These are phyloP conservation scores for Peziza echinospora DNA, from an alignment of 495 filamentous ascomycete species.

Conservation along the genomic window DNA sequence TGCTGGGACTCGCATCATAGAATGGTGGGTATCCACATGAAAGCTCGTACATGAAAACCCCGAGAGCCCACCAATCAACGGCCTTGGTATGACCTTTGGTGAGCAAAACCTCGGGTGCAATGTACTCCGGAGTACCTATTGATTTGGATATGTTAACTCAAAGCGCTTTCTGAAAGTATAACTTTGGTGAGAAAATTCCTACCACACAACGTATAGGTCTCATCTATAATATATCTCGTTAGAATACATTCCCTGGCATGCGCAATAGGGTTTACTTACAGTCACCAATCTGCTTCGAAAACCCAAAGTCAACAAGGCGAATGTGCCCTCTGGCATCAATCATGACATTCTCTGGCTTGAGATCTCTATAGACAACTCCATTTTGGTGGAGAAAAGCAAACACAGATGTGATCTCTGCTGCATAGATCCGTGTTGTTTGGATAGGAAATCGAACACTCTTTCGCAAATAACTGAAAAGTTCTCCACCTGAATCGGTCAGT, in stretches of 20 bases:
- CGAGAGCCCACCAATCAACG: constrained; percentile 99
- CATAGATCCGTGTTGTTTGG: constrained; percentile 72
- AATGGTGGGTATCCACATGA: constrained; percentile 90
- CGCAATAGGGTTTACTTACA: constrained; percentile 22
- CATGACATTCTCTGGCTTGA: constrained; percentile 93
- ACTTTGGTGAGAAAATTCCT: neutral
- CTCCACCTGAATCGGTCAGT: constrained; percentile 41
- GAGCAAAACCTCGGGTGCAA: constrained; percentile 89
- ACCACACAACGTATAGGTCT: constrained; percentile 87
- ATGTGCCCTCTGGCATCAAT: constrained; percentile 83
- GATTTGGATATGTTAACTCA: no score
- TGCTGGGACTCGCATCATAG: constrained; percentile 88
- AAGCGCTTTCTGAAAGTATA: no score
- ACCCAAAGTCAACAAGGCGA: constrained; percentile 95
- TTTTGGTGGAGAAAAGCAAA: constrained; percentile 83
- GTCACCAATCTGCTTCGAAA: constrained; percentile 60
- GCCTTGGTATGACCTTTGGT: constrained; percentile 86
- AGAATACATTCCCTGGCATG: neutral
- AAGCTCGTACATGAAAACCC: constrained; percentile 91
- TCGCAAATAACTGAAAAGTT: constrained; percentile 85
- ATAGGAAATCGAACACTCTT: constrained; percentile 71
- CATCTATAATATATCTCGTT: constrained; percentile 24
- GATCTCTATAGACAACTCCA: constrained; percentile 78
- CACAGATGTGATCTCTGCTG: constrained; percentile 81
- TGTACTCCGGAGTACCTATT: constrained; percentile 68